These are phyloP conservation scores for Phytophthora brassicae DNA, from an alignment of 352 stramenopile species.

Conservation along the genomic window DNA sequence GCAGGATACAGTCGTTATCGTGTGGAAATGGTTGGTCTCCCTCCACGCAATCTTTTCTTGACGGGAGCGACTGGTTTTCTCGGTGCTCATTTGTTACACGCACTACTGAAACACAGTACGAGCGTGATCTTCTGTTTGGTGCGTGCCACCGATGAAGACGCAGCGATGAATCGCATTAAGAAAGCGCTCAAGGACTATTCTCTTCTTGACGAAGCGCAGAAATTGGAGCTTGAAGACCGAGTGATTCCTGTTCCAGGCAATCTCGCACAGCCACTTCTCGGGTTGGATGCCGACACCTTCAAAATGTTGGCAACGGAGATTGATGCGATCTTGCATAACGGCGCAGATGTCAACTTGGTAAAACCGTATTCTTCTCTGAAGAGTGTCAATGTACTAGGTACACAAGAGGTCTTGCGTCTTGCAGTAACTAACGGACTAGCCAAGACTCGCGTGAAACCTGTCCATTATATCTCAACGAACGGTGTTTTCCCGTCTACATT, in stretches of 20 bases:
- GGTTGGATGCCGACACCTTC: conserved; percentile 79
- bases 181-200: conserved; percentile 57
- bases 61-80: conserved; percentile 92
- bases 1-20: conserved; percentile 78
- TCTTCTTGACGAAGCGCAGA: conserved; percentile 47
- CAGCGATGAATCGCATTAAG: conserved; percentile 56
- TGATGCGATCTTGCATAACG: conserved; percentile 92
- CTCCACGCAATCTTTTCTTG: conserved; percentile 82
- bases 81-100: conserved; percentile 80
- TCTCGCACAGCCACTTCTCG: conserved; percentile 79
- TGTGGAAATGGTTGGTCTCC: conserved; percentile 71
- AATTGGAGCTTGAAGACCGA: conserved; percentile 71
- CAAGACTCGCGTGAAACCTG: conserved; percentile 78
- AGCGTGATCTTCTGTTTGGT: conserved; percentile 85
- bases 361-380: conserved; percentile 89
- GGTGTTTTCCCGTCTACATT: conserved; percentile 82
- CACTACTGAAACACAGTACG: conserved; percentile 76
- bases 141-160: conserved; percentile 51
- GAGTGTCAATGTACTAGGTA: conserved; percentile 89
- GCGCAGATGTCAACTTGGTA: conserved; percentile 91
- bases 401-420: conserved; percentile 88
- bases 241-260: conserved; percentile 74
- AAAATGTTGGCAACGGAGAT: conserved; percentile 87
- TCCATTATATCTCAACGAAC: conserved; percentile 93
- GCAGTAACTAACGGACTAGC: conserved; percentile 75